phyloP scores from a whole-genome alignment of 345 rosid species.

The Xanthoceras sorbifolium region DNA sequence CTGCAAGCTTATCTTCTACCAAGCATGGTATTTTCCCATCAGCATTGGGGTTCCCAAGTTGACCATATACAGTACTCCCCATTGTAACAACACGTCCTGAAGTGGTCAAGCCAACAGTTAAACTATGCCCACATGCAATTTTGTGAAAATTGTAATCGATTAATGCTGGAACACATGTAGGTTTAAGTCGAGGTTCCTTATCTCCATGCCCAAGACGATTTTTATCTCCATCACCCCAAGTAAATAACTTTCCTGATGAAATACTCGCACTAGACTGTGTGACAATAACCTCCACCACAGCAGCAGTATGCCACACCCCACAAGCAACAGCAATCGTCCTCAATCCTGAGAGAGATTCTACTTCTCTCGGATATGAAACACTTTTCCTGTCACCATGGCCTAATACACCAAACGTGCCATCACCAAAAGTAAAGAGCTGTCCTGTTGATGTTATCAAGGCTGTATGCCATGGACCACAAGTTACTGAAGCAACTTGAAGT shows the following conservation, averaged over 20 bases:
- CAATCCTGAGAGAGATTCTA: constrained; percentile 82
- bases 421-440: constrained; percentile 93
- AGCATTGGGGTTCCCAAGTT: constrained; percentile 80
- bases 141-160: constrained; percentile 76
- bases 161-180: constrained; percentile 87
- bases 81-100: constrained; percentile 75
- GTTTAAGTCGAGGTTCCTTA: constrained; percentile 83
- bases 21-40: constrained; percentile 80
- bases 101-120: constrained; percentile 88
- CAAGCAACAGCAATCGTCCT: constrained; percentile 82
- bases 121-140: constrained; percentile 92
- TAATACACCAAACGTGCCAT: constrained; percentile 93
- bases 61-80: constrained; percentile 97
- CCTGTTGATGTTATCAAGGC: constrained; percentile 84
- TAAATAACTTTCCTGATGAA: constrained; percentile 85
- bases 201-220: constrained; percentile 95
- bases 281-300: constrained; percentile 87
- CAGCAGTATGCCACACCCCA: constrained; percentile 99
- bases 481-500: constrained; percentile 78
- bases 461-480: constrained; percentile 99
- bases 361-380: constrained; percentile 76
- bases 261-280: constrained; percentile 72
- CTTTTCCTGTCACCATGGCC: constrained; percentile 87
- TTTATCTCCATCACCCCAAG: constrained; percentile 99
- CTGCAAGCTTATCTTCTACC: constrained; percentile 66